Conservation (phyloP, 1,139 yeast species). For the Geotrichum citri-aurantii region DNA sequence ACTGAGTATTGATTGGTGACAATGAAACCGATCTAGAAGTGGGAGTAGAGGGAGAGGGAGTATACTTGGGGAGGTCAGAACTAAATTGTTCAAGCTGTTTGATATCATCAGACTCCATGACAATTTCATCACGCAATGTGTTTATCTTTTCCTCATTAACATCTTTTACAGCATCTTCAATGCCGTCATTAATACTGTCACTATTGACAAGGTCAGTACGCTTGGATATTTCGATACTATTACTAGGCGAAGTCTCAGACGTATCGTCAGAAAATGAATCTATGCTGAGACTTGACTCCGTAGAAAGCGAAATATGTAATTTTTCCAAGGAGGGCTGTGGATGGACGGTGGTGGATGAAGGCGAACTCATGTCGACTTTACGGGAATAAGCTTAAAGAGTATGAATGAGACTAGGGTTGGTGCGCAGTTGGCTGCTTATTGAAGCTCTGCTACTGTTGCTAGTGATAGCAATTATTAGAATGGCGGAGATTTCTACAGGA, state of each 20-base stretch:
- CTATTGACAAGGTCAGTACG: slow-evolving; percentile 10
- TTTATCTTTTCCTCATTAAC: slow-evolving; percentile 9
- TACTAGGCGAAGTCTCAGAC: background rate
- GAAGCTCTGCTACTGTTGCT: background rate
- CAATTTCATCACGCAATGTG: slow-evolving; percentile 15
- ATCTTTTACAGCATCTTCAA: slow-evolving; percentile 2
- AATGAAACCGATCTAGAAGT: background rate
- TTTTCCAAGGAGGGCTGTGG: slow-evolving; percentile 3
- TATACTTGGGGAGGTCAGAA: slow-evolving; percentile 14
- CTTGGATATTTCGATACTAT: slow-evolving; percentile 4
- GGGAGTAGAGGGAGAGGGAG: slow-evolving; percentile 4
- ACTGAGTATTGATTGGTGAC: background rate
- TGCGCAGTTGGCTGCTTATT: background rate
- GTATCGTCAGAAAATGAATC: background rate
- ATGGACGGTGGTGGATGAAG: slow-evolving; percentile 11
- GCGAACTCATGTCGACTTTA: background rate
- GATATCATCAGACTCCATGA: slow-evolving; percentile 15
- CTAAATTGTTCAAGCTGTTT: slow-evolving; percentile 17
- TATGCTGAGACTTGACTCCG: background rate
- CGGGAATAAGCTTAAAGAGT: background rate
- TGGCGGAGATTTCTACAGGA: background rate
- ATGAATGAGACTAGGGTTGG: background rate
- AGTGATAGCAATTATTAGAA: background rate
- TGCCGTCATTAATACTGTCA: slow-evolving; percentile 7
- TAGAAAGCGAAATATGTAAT: background rate